Evolutionary conservation across 106 monocot species (phyloP).

Genomic region (Acorus calamus): DNA sequence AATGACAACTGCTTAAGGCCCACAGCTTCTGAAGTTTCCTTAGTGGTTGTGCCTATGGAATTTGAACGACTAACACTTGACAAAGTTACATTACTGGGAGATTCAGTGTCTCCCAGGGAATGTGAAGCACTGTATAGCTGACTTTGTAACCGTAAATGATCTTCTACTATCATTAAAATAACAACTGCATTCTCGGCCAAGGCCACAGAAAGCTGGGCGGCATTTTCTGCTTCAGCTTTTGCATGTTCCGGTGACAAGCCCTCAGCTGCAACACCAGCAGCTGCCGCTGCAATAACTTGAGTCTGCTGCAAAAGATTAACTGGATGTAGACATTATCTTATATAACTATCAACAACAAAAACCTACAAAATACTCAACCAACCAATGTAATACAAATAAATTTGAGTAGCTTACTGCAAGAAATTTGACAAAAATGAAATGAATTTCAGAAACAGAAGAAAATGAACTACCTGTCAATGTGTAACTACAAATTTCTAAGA

Average conservation of each 20-base stretch:
- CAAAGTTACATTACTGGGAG: constrained; percentile 32
- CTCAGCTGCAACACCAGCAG: constrained; percentile 86
- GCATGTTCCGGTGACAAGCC: constrained; percentile 81
- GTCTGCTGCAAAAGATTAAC: constrained; percentile 59
- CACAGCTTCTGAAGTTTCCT: constrained; percentile 32
- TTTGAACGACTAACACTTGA: constrained; percentile 31
- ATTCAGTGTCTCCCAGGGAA: constrained; percentile 18
- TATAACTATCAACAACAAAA: too few species aligned
- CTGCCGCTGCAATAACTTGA: constrained; percentile 96
- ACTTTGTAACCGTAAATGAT: constrained; percentile 85
- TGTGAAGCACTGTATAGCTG: constrained; percentile 41
- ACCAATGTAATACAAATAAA: too few species aligned
- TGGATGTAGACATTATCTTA: constrained; percentile 28
- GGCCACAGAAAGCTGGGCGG: constrained; percentile 77
- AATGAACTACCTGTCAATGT: too few species aligned
- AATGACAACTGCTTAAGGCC: constrained; percentile 36
- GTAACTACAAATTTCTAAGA: too few species aligned
- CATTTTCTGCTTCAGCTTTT: constrained; percentile 82
- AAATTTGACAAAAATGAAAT: too few species aligned
- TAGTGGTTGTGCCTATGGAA: constrained; percentile 31
- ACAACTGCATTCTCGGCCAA: constrained; percentile 98
- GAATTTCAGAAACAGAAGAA: too few species aligned
- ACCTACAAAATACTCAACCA: too few species aligned
- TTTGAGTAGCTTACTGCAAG: too few species aligned
- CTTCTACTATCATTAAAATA: constrained; percentile 94